Base-by-base conservation (phyloP, 1,284 basidiomycete species). In the Cutaneotrichosporon arboriforme region DNA sequence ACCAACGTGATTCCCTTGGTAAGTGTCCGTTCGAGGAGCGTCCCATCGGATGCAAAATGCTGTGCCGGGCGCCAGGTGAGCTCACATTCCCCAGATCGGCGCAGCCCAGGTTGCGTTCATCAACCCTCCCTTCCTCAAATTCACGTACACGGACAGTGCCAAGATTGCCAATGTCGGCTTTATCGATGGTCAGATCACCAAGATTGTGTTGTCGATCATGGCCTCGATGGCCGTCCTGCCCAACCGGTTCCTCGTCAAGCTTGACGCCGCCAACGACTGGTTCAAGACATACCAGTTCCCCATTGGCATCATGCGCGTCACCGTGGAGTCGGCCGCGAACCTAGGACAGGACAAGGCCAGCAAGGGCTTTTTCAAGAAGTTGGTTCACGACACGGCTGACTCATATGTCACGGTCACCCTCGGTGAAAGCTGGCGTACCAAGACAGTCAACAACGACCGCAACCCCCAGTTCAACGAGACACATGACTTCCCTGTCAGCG, bases 161-260 rank as follows among this genome's bases (percentile, higher is more conserved):
- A 20, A 21, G 14, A 22, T 55, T 17, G 54, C 54, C 49, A 51
- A 55, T 36, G 22, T 51, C 7, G 31, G 49, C 40, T 48, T 55
- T 31, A 51, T 55, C 31, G 54, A 55, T 46, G 14, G 34, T 20
- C 20, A 38, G 41, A 51, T 55, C 41, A 37, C n/a, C 36, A 51
- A 39, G 17, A 31, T 55, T 23, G 22, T 55, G 8, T 15, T 18
- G 49, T 17, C 49, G 40, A 45, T 55, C 49, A 43, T 55, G 22
- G 45, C 35, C n/a, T 37, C 34, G 13, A 55, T 55, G 54, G 46
- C 41, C 15, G 54, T 55, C n/a, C 54, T 55, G 8, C 54, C 54
- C 31, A 55, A 55, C 54, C 54, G 54, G 45, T 55, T 55, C 54
- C 45, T 55, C 13, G 41, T 55, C 46, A 55, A 51, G 54, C 54